These are phyloP conservation scores for Globisporangium spinosum DNA, from an alignment of 352 stramenopile genomes.

Conservation along the genomic window DNA sequence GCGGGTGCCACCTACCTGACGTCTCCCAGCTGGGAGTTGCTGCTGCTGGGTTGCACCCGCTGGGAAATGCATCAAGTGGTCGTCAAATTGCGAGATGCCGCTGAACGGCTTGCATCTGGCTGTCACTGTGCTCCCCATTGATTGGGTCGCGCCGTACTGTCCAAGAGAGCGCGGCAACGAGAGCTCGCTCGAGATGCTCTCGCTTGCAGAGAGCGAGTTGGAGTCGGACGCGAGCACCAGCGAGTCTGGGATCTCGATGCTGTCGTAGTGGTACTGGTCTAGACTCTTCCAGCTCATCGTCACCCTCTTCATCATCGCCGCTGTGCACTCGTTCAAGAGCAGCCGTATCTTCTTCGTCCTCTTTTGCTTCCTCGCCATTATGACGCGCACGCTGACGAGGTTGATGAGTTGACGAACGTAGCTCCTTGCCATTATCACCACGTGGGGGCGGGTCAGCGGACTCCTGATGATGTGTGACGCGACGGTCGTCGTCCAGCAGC, in stretches of 20 bases:
- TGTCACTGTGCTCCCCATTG: neutral
- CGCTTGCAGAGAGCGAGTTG: conserved; percentile 41
- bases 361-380: conserved; percentile 23
- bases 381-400: conserved; percentile 6
- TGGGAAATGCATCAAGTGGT: conserved; percentile 38
- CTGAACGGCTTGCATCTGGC: conserved; percentile 13
- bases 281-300: conserved; percentile 25
- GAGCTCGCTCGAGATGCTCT: conserved; percentile 68
- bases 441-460: neutral
- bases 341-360: conserved; percentile 1
- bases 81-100: conserved; percentile 51
- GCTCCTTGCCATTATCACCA: neutral
- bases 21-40: neutral
- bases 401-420: neutral
- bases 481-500: conserved; percentile 17
- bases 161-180: conserved; percentile 69
- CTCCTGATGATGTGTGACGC: neutral
- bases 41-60: neutral
- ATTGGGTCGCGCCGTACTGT: conserved; percentile 35
- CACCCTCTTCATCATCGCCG: conserved; percentile 19
- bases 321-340: neutral
- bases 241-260: conserved; percentile 19
- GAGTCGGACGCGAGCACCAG: conserved; percentile 42
- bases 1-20: conserved; percentile 5
- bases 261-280: conserved; percentile 15